Base-by-base conservation (phyloP, 139 green algal genomes). In the Chlamydomonas incerta region DNA sequence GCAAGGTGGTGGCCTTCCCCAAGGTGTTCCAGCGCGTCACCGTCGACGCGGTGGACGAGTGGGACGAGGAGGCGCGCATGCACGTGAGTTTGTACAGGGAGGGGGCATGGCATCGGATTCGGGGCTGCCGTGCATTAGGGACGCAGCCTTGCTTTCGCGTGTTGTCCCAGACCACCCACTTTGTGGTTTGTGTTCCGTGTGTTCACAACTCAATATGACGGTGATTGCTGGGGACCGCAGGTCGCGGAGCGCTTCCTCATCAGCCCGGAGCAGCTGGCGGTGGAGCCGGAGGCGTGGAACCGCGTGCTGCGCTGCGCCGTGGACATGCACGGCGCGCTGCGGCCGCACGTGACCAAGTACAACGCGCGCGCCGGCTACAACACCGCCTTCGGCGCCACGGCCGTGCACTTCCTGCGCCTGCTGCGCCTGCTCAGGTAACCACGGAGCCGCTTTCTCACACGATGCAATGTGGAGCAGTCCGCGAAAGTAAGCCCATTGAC, bases 21-120 rank as follows among this genome's bases (percentile, higher is more conserved):
- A 91, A 91, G 75, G 76, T 91, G n/a, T 88, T 91, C 70, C 75
- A 87, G 67, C 57, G 72, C 35, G 69, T 85, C n/a, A 63, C 82
- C 29, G 57, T 88, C 28, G 79, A 91, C 75, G 13, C 83, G 24
- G 75, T 91, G 68, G 87, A 91, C 52, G 87, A 91, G 24, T 91
- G 87, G 87, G 75, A 88, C 62, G n/a, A 10, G 14, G 74, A 85
- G 28, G 81, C 87, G 14, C 55, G 81, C 6, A 33, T 82, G 63
- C 68, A 77, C 67, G 87, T 90, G 74, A 81, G 81, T 47, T 21
- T n/a, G n/a, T n/a, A n/a, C n/a, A 34, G 23, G 1, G 41, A 13
- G 33, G 60, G n/a, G 69, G 34, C 2, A 29, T n/a, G n/a, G n/a
- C n/a, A n/a, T n/a, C n/a, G n/a, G n/a, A n/a, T n/a, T n/a, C n/a